These are phyloP conservation scores for Paxillus ammoniavirescens DNA, from an alignment of 768 basidiomycete species.

Conservation along the genomic window DNA sequence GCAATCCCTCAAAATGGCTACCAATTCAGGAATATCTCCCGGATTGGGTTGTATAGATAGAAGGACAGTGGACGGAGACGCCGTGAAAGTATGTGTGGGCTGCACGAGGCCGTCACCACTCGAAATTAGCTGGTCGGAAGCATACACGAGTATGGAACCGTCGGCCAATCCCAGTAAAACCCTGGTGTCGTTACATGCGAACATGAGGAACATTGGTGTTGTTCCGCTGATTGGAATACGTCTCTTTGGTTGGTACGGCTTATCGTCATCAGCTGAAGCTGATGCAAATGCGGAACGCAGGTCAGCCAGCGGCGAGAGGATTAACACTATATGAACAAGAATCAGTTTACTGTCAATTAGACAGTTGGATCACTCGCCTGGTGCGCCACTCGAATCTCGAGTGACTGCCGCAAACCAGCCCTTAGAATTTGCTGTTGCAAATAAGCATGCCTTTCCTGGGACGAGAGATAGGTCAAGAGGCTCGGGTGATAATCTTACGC, in stretches of 20 bases:
- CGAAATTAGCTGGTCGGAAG: constrained; percentile 51
- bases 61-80: constrained; percentile 43
- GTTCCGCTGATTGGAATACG: constrained; percentile 42
- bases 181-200: constrained; percentile 59
- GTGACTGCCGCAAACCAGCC: constrained; percentile 72
- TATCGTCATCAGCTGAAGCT: constrained; percentile 37
- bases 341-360: not conserved
- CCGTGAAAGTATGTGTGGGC: constrained; percentile 48
- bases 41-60: constrained; percentile 67
- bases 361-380: constrained; percentile 32
- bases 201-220: constrained; percentile 52
- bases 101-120: constrained; percentile 39
- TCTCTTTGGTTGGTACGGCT: constrained; percentile 52
- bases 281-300: constrained; percentile 53
- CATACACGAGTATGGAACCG: constrained; percentile 61
- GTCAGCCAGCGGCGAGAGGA: constrained; percentile 58
- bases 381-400: constrained; percentile 31
- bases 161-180: constrained; percentile 57
- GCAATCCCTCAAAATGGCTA: constrained; percentile 56
- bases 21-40: constrained; percentile 50
- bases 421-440: constrained; percentile 56
- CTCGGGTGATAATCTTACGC: constrained; percentile 58
- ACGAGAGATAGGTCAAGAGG: constrained; percentile 42
- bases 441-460: constrained; percentile 48
- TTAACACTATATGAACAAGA: constrained; percentile 49